Conservation (phyloP, 164 flowering plant species). For the Annona squamosa region DNA sequence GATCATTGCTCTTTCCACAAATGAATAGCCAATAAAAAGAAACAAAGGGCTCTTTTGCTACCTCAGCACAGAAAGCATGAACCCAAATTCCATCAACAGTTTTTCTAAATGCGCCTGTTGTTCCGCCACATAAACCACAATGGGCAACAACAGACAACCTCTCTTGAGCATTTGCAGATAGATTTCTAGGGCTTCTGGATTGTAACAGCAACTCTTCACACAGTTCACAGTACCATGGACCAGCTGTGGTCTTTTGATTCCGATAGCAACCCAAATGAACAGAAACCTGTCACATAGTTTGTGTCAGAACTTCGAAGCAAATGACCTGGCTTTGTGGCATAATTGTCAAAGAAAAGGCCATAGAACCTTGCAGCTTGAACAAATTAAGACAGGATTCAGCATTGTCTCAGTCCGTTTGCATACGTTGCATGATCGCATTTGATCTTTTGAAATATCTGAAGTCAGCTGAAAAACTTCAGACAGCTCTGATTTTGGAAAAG, state of each 20-base stretch:
- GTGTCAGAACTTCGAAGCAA: constrained; percentile 5
- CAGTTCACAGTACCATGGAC: constrained; percentile 90
- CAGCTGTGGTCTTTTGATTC: constrained; percentile 51
- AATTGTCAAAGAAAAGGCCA: neutral
- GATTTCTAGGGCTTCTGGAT: neutral
- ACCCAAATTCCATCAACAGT: constrained; percentile 79
- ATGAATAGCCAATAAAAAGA: neutral
- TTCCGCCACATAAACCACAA: constrained; percentile 82
- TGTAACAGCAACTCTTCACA: constrained; percentile 43
- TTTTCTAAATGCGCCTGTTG: constrained; percentile 86
- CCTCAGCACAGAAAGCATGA: constrained; percentile 99
- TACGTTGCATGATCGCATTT: constrained; percentile 63
- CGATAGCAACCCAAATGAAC: constrained; percentile 91
- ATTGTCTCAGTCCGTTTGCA: constrained; percentile 74
- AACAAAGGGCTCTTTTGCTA: constrained; percentile 9
- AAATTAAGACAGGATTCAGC: constrained; percentile 63
- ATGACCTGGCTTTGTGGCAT: neutral
- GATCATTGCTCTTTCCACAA: neutral
- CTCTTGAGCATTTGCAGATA: constrained; percentile 26
- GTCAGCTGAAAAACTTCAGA: constrained; percentile 32
- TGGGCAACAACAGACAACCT: constrained; percentile 43
- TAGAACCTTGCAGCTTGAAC: constrained; percentile 85
- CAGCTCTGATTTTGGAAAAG: constrained; percentile 44
- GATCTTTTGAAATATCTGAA: constrained; percentile 47
- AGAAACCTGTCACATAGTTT: constrained; percentile 54